Base-by-base conservation (phyloP, 805 yeast genomes). In the Starmerella kuoi region DNA sequence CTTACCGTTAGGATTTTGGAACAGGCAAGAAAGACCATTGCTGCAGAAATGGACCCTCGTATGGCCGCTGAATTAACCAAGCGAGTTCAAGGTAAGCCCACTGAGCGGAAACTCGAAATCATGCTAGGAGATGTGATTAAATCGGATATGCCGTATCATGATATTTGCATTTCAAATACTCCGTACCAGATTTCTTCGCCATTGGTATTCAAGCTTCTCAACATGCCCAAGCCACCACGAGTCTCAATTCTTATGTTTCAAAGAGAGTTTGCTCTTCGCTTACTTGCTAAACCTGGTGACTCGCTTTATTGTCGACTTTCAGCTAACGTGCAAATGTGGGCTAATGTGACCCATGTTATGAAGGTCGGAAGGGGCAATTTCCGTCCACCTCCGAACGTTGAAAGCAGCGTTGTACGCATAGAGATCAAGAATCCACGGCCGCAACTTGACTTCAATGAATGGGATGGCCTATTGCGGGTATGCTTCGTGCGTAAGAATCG, bases 301-400 rank as follows among this genome's bases (percentile, higher is more conserved):
- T 62, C 84, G 1, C 67, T 91, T 31, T 91, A 88, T 66, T 86
- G 95, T 62, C 74, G 98, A 56, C 69, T 91, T 41, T 80, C 94
- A 25, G 97, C 95, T 24, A 91, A 91, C 58, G 97, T 91, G 1
- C 98, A 91, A 59, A 88, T 91, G 97, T 91, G 97, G 96, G 95
- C 96, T n/a, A 84, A 84, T 51, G 96, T 91, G 14, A 86, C 94
- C 6, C 98, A 91, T 61, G 83, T 91, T 41, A 91, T 91, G 98
- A 91, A 91, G 63, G 98, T 91, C 24, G 97, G 97, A 20, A 81
- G 77, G 59, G 91, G 91, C 59, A 91, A 91, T 58, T 91, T 91
- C 68, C 72, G 95, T 54, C 98, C 98, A 20, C 98, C 98, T 9
- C 98, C 98, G 45, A 87, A 91, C 61, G 98, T 91, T 44, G 98